Conservation (phyloP, 768 basidiomycete genomes). For the Boletus sp. region DNA sequence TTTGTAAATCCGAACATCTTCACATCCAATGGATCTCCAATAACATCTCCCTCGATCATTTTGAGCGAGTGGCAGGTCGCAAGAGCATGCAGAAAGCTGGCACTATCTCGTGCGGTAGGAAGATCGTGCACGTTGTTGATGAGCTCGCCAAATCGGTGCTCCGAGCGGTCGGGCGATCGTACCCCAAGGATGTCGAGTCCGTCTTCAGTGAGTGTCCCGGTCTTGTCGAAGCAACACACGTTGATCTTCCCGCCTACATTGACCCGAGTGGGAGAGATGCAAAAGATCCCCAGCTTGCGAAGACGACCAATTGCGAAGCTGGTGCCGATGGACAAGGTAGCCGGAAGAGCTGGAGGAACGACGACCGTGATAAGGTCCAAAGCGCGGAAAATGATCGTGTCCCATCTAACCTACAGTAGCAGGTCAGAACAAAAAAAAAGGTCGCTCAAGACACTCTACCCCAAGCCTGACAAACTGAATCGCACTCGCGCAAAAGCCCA, state of each 20-base stretch:
- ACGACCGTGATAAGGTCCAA: slow-evolving; percentile 96
- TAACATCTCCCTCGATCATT: slow-evolving; percentile 78
- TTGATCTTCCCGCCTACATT: slow-evolving; percentile 96
- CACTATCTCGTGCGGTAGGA: slow-evolving; percentile 65
- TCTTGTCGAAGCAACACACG: slow-evolving; percentile 98
- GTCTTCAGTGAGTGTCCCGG: slow-evolving; percentile 97
- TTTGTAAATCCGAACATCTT: slow-evolving; percentile 98
- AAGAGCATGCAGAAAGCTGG: slow-evolving; percentile 86
- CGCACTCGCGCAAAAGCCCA: slow-evolving; percentile 90
- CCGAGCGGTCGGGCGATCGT: slow-evolving; percentile 74
- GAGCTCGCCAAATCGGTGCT: slow-evolving; percentile 84
- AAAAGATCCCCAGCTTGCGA: slow-evolving; percentile 85
- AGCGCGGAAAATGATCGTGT: slow-evolving; percentile 87
- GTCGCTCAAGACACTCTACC: slow-evolving; percentile 38
- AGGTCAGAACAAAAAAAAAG: slow-evolving; percentile 2
- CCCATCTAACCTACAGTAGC: slow-evolving; percentile 68
- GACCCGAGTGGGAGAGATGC: slow-evolving; percentile 93
- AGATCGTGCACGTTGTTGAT: slow-evolving; percentile 84
- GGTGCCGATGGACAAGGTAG: slow-evolving; percentile 95
- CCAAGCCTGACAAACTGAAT: slow-evolving; percentile 89
- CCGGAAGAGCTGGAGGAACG: slow-evolving; percentile 95
- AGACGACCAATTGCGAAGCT: slow-evolving; percentile 90
- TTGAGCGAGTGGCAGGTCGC: slow-evolving; percentile 97
- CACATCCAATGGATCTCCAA: slow-evolving; percentile 94
- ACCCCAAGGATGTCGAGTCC: slow-evolving; percentile 96